These are phyloP conservation scores for Calonectria henricotiae DNA, from an alignment of 2,329 filamentous ascomycete species.

Conservation along the genomic window DNA sequence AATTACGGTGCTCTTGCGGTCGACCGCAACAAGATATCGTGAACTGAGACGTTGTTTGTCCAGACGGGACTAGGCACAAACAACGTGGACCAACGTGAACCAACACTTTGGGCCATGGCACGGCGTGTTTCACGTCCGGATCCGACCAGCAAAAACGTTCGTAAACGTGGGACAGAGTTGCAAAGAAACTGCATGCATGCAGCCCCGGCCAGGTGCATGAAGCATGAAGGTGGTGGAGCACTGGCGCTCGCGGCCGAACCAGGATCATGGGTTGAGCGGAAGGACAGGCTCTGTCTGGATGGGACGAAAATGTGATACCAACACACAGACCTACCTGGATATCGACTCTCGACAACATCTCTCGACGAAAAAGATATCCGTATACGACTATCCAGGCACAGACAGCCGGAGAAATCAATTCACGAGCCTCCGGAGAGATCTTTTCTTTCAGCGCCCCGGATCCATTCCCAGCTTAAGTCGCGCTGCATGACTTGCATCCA, in stretches of 20 bases:
- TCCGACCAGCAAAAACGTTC: slow-evolving; percentile 33
- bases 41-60: background rate
- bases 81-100: slow-evolving; percentile 37
- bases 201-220: slow-evolving; percentile 39
- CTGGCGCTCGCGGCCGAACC: slow-evolving; percentile 29
- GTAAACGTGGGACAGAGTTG: slow-evolving; percentile 36
- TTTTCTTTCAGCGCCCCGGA: slow-evolving; percentile 14
- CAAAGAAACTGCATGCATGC: slow-evolving; percentile 36
- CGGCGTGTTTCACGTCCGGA: slow-evolving; percentile 40
- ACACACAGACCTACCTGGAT: slow-evolving; percentile 25
- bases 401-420: slow-evolving; percentile 2
- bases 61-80: background rate
- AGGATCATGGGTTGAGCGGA: slow-evolving; percentile 37
- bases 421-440: slow-evolving; percentile 14
- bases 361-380: background rate
- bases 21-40: slow-evolving; percentile 10
- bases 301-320: slow-evolving; percentile 25
- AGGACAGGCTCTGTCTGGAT: slow-evolving; percentile 21
- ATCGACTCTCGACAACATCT: slow-evolving; percentile 1
- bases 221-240: slow-evolving; percentile 40
- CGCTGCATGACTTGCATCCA: slow-evolving; percentile 33
- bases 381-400: background rate
- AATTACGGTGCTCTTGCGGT: background rate
- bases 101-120: slow-evolving; percentile 32
- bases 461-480: slow-evolving; percentile 20